Conservation (phyloP, 768 basidiomycete species). For the Cystobasidium ongulense region DNA sequence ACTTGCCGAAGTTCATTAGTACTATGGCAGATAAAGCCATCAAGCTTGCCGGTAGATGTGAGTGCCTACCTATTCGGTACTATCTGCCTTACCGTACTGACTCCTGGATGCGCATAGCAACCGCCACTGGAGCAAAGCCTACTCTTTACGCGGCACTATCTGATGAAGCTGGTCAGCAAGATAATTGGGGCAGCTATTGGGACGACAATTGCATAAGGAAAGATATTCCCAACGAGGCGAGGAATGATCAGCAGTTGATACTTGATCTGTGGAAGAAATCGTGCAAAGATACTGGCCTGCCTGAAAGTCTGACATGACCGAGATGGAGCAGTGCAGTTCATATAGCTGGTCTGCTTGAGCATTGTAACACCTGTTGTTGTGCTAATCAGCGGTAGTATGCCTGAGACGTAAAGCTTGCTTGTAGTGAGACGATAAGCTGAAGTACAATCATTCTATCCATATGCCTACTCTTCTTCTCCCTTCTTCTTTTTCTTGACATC, state of each 20-base stretch:
- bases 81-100: background rate
- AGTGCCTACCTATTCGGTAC: background rate
- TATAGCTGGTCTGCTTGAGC: no score
- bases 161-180: slow-evolving; percentile 15
- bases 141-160: slow-evolving; percentile 7
- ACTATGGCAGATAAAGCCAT: slow-evolving; percentile 2
- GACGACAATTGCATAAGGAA: slow-evolving; percentile 5
- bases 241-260: slow-evolving; percentile 9
- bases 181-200: slow-evolving; percentile 12
- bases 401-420: no score
- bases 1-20: slow-evolving; percentile 1
- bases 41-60: slow-evolving; percentile 6
- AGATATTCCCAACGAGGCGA: background rate
- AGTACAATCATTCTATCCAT: background rate
- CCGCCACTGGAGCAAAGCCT: background rate
- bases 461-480: background rate
- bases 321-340: background rate
- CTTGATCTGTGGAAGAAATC: slow-evolving; percentile 1
- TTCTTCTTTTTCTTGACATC: slow-evolving; percentile 74
- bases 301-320: background rate
- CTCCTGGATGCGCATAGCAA: no score
- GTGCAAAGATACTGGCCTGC: background rate
- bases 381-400: no score
- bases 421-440: background rate
- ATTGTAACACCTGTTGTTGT: no score